Percentiles rank a stretch among this genome's conserved stretches.
These are phyloP conservation scores for Aethionema arabicum DNA, from an alignment of 345 rosid species.

Conservation along the genomic window DNA sequence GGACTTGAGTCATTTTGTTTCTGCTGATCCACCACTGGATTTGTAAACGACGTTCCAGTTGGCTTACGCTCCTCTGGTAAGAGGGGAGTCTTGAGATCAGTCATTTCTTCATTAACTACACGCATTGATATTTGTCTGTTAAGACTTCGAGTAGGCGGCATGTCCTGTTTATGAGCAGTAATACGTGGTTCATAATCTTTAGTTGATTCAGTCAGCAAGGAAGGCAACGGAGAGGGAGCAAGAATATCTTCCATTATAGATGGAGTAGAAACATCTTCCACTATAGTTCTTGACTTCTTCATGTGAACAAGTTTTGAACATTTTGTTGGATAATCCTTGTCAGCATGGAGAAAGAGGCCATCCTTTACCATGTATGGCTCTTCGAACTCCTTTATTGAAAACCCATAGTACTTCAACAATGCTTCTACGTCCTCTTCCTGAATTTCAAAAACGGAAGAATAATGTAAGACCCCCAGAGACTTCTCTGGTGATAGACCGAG, in stretches of 20 bases:
- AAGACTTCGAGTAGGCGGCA: slow-evolving; percentile 36
- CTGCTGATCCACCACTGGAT: slow-evolving; percentile 37
- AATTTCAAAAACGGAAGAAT: slow-evolving; percentile 35
- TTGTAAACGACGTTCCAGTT: slow-evolving; percentile 32
- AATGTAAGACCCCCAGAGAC: slow-evolving; percentile 32
- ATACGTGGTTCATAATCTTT: slow-evolving; percentile 37
- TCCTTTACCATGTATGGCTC: slow-evolving; percentile 95
- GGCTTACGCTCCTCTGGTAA: slow-evolving; percentile 42
- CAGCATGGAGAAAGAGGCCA: slow-evolving; percentile 75
- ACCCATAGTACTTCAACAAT: slow-evolving; percentile 73
- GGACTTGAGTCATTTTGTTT: slow-evolving; percentile 36
- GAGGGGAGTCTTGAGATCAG: slow-evolving; percentile 38
- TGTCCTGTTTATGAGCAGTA: slow-evolving; percentile 34
- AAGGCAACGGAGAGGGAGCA: slow-evolving; percentile 34
- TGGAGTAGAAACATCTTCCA: slow-evolving; percentile 59
- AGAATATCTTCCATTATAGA: slow-evolving; percentile 55
- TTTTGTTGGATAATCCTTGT: slow-evolving; percentile 73
- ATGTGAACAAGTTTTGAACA: slow-evolving; percentile 79
- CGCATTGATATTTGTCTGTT: slow-evolving; percentile 36
- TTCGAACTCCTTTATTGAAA: slow-evolving; percentile 70
- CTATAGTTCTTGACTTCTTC: slow-evolving; percentile 66
- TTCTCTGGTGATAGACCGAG: slow-evolving; percentile 16
- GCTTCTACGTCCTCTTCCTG: slow-evolving; percentile 80
- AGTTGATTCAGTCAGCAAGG: slow-evolving; percentile 37
- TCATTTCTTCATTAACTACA: slow-evolving; percentile 49